Base-by-base conservation (phyloP, 495 filamentous ascomycete genomes). In the Thermothielavioides terrestris region DNA sequence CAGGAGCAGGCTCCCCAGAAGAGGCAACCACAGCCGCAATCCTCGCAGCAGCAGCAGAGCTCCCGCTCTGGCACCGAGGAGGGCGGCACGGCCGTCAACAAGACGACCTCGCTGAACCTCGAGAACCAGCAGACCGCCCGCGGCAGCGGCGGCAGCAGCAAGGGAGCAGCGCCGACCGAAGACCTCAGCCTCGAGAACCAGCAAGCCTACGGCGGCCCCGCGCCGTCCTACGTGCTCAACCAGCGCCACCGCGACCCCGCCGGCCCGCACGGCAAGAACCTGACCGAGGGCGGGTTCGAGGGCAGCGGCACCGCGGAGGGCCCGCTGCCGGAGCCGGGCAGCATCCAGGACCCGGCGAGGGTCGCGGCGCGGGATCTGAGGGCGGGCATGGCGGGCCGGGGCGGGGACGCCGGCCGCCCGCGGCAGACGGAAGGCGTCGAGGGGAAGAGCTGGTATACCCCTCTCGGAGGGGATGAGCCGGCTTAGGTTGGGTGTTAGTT, bases 201-300 rank as follows among this genome's bases (percentile, higher is more conserved):
- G 15, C 1, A 11, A n/a, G 21, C 40, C 41, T 21, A 66, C 17
- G 64, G 43, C 14, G 55, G 21, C 20, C 15, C 56, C 2, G 68
- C 69, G 18, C 68, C 68, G 3, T 59, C 46, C 4, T 69, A 72
- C 46, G 59, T 62, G 9, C 22, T 50, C 12, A 59, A 40, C 45
- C 58, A 61, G 53, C 54, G 37, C 26, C 6, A 42, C 3, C 54
- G 42, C 14, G 54, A 56, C 35, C 27, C 17, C 11, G 32, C 37
- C 15, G 60, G 62, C 14, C 68, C 68, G 8, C 65, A 73, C 39
- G 71, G 70, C 35, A 67, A 64, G 59, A 72, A 70, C 30, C 32
- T 72, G 7, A 64, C 15, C 9, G 71, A 72, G 58, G 63, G 61
- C 23, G 60, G 55, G 18, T 58, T 66, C 43, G 54, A 35, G 11